Evolutionary conservation across 2,329 filamentous ascomycete species (phyloP).

Genomic region (Domatiomyces catenatus): DNA sequence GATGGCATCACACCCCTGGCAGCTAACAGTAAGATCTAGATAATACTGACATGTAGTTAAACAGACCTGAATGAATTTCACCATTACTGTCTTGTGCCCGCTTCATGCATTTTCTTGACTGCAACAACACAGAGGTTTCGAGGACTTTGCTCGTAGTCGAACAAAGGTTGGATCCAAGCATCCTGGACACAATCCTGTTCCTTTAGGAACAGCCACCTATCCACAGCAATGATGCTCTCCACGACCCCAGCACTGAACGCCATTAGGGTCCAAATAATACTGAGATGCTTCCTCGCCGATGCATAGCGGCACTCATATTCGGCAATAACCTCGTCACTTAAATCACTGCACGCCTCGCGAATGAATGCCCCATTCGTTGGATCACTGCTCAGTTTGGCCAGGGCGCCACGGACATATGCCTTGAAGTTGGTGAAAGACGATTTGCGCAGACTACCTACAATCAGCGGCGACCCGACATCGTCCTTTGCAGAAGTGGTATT

Average conservation of each 20-base stretch:
- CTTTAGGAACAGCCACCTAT: constrained; percentile 72
- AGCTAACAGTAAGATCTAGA: constrained; percentile 11
- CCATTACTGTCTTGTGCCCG: not conserved
- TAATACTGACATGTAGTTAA: not conserved
- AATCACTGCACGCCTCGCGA: constrained; percentile 45
- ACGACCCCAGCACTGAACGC: constrained; percentile 81
- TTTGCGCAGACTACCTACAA: constrained; percentile 74
- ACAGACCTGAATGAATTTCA: not conserved
- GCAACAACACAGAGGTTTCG: constrained; percentile 88
- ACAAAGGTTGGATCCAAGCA: constrained; percentile 86
- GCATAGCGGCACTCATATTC: constrained; percentile 52
- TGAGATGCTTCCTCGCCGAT: constrained; percentile 61
- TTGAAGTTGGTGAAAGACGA: constrained; percentile 59
- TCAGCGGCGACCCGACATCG: constrained; percentile 53
- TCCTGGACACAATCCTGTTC: constrained; percentile 62
- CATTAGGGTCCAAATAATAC: constrained; percentile 87
- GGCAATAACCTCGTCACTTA: constrained; percentile 62
- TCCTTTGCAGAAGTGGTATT: constrained; percentile 13
- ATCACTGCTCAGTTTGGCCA: constrained; percentile 56
- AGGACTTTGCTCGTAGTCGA: constrained; percentile 74
- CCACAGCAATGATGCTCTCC: constrained; percentile 77
- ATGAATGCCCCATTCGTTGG: constrained; percentile 47
- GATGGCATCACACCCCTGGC: constrained; percentile 38
- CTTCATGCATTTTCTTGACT: constrained; percentile 45
- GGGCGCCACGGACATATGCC: constrained; percentile 64